Evolutionary conservation across 352 stramenopile species (phyloP).

Genomic region (Globisporangium okanoganense): DNA sequence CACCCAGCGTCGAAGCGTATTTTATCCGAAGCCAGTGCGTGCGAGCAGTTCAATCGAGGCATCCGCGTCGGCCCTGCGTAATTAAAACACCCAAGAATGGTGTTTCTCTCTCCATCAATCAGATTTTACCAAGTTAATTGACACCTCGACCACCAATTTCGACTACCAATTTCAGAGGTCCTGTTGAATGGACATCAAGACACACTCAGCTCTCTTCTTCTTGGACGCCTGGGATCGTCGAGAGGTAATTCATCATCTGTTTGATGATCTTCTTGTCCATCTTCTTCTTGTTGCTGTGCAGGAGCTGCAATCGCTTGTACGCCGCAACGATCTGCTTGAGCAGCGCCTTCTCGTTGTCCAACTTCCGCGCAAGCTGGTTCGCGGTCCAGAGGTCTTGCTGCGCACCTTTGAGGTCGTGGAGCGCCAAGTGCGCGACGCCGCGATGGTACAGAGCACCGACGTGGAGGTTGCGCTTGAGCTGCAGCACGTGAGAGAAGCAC

Average conservation of each 20-base stretch:
- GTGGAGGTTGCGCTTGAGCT: constrained; percentile 36
- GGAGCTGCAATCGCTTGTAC: constrained; percentile 70
- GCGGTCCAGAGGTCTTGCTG: constrained; percentile 68
- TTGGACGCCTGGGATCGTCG: constrained; percentile 59
- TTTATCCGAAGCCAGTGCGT: constrained; percentile 52
- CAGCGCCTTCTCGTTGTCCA: constrained; percentile 32
- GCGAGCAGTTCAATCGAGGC: constrained; percentile 58
- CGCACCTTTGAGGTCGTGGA: constrained; percentile 51
- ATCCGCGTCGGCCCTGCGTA: constrained; percentile 65
- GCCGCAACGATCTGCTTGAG: constrained; percentile 48
- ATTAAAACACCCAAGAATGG: neutral
- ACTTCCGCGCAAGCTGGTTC: constrained; percentile 46
- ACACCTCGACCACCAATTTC: neutral
- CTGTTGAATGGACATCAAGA: neutral
- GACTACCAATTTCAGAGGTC: neutral
- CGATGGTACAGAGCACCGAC: constrained; percentile 70
- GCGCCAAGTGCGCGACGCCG: constrained; percentile 58
- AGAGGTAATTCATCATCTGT: constrained; percentile 78
- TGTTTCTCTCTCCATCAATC: neutral
- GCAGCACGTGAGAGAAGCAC: constrained; percentile 55
- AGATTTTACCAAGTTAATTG: neutral
- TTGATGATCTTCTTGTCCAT: constrained; percentile 82
- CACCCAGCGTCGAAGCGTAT: constrained; percentile 62
- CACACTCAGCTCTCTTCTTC: constrained; percentile 3
- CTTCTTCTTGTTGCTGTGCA: constrained; percentile 76